Base-by-base conservation (phyloP, 2,329 filamentous ascomycete genomes). In the Phaeosphaeriaceae sp. region DNA sequence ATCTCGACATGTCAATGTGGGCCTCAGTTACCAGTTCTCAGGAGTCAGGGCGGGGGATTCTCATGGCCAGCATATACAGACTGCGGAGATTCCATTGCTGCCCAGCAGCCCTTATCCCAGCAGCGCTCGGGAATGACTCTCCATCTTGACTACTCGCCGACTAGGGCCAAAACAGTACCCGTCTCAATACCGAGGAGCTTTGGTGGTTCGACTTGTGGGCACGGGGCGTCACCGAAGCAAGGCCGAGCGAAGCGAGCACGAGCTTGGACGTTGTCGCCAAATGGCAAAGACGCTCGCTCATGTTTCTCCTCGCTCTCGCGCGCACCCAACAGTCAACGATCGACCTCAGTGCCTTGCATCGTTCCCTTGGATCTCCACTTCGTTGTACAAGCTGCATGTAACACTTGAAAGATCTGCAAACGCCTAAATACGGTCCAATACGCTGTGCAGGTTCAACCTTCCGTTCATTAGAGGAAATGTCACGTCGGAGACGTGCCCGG, bases 1-100 rank as follows among this genome's bases (percentile, higher is more conserved):
- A 71, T 71, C 46, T 47, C 51, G 61, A 53, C 48, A 51, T 45
- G 51, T 56, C 47, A 51, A 56, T 56, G 57, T 51, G 59, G 51
- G 56, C 36, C 49, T 36, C 41, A 46, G 40, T 45, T 41, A 53
- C 50, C 44, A 33, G 45, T 47, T 25, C 45, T 24, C 45, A n/a
- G 36, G 24, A 24, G 22, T 24, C 45, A n/a, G 36, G 24, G 36
- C 25, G 49, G 57, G 50, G 50, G 46, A 57, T 53, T 51, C 53
- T 44, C 45, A 53, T 56, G 47, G 27, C 50, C 50, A 55, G 45
- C 51, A 64, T 53, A 57, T 57, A 25, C 27, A 50, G 3, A 48
- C 9, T 36, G 51, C 41, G 51, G 55, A 57, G 33, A 54, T 57
- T 49, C 33, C 7, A 46, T 40, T 27, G 52, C 21, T 42, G 45